Evolutionary conservation across 495 filamentous ascomycete genomes (phyloP), one percentile per base, ranked within the genome.

Genomic region (Astrothelium macrocarpum): DNA sequence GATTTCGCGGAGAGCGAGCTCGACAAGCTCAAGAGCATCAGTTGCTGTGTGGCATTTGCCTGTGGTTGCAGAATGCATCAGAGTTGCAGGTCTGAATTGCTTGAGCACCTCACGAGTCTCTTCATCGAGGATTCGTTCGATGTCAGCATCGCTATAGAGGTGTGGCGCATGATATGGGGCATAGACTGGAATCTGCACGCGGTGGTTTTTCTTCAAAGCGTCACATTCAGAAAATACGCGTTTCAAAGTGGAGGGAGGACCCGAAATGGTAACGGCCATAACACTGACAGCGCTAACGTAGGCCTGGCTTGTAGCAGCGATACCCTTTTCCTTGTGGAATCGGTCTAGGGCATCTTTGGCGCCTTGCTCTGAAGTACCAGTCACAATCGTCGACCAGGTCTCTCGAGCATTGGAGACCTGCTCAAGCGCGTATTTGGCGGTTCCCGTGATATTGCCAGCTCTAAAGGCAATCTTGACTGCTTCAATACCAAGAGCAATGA

Each of bases 161-260:
- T 95, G 89, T 1, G 79, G 67, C 14, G 90, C 89, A 75, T 96
- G 91, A 68, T 90, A 95, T 1, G 90, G 88, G 0, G 86, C 90
- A 66, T 88, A 85, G 25, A 95, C 84, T 0, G 88, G 85, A 49
- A 88, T 83, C n/a, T 80, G 80, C 4, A 82, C 79, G 1, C 81
- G 81, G 67, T 85, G 85, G 59, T 80, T 73, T 2, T 80, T 76
- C 60, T 80, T 78, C 31, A 87, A 75, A 11, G 79, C 66, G 20
- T 77, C 74, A n/a, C 74, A 76, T 36, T 74, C 70, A 32, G 81
- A 75, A 66, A 87, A 80, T 28, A 94, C 78, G 1, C 78, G 69
- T 46, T 80, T 76, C 16, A 90, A 77, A 0, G 83, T 83, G 2
- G 74, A 72, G 2, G 90, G 90, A 1, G 90, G 87, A n/a, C 87